Conservation (phyloP, 2,329 filamentous ascomycete genomes). For the Ophiocordyceps camponoti-saundersi region DNA sequence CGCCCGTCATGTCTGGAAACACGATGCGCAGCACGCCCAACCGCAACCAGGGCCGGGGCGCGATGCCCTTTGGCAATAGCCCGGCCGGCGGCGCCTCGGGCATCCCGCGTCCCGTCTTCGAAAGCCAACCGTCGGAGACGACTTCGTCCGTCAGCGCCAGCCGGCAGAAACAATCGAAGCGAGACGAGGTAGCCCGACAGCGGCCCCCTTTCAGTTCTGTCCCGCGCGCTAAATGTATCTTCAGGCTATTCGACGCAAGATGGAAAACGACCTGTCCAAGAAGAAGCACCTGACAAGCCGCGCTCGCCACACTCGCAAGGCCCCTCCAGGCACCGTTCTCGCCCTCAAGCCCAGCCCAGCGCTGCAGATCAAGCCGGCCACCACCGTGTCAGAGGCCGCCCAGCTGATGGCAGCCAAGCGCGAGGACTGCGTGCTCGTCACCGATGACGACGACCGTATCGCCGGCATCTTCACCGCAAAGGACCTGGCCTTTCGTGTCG, state of each 20-base stretch:
- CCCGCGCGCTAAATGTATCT: neutral
- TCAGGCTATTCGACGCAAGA: constrained; percentile 88
- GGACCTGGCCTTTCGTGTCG: constrained; percentile 92
- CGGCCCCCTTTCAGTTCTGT: constrained; percentile 1
- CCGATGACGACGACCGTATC: constrained; percentile 94
- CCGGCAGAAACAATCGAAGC: constrained; percentile 88
- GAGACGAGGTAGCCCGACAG: constrained; percentile 70
- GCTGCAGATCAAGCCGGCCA: constrained; percentile 90
- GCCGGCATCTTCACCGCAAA: constrained; percentile 98
- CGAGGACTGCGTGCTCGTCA: constrained; percentile 94
- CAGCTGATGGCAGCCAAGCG: constrained; percentile 98
- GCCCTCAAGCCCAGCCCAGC: constrained; percentile 90
- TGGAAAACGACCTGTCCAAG: constrained; percentile 95
- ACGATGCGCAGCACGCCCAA: constrained; percentile 57
- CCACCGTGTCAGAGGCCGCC: constrained; percentile 86
- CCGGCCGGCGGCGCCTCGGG: constrained; percentile 21
- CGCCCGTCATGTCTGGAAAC: constrained; percentile 32
- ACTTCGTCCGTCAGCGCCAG: constrained; percentile 73
- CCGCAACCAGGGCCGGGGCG: constrained; percentile 39
- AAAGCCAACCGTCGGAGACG: constrained; percentile 40
- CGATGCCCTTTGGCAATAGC: constrained; percentile 43
- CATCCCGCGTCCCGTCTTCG: constrained; percentile 58
- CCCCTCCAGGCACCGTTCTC: constrained; percentile 87
- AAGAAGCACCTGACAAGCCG: constrained; percentile 73
- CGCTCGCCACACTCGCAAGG: constrained; percentile 76